phyloP scores from a whole-genome alignment of 441 rosid genomes.

The Jatropha multifida region DNA sequence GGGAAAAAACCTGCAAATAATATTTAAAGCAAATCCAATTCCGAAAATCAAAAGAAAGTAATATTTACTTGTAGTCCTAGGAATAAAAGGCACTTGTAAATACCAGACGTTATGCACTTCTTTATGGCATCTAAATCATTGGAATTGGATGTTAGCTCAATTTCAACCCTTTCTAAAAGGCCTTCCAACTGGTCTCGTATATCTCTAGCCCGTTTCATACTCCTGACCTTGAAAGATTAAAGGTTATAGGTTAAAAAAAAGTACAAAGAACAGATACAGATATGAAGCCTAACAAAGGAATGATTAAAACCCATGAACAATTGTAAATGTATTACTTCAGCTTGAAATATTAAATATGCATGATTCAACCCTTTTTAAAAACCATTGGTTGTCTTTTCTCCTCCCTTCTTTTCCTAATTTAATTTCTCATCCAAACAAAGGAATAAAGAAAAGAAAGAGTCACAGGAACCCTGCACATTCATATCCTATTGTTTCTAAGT shows the following conservation, averaged over 20 bases:
- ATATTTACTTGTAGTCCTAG: neutral
- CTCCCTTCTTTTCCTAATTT: neutral
- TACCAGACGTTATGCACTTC: slow-evolving; percentile 75
- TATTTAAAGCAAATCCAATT: slow-evolving; percentile 14
- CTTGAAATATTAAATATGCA: neutral
- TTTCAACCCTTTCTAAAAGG: slow-evolving; percentile 96
- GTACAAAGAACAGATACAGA: neutral
- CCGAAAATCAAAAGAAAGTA: slow-evolving; percentile 15
- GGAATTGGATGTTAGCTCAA: slow-evolving; percentile 63
- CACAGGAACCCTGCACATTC: neutral
- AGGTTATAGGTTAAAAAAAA: slow-evolving; percentile 21
- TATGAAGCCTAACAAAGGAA: neutral
- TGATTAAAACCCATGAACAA: slow-evolving; percentile 4
- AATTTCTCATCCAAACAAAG: neutral
- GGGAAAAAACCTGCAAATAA: slow-evolving; percentile 78
- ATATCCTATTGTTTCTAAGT: neutral
- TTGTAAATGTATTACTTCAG: neutral
- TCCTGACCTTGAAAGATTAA: slow-evolving; percentile 61
- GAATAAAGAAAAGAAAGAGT: neutral
- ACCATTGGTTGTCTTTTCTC: neutral
- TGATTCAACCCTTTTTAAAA: too few relatives aligned
- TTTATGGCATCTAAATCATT: slow-evolving; percentile 72
- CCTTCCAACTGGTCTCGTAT: slow-evolving; percentile 93
- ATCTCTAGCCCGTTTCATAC: slow-evolving; percentile 98
- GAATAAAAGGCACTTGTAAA: neutral